These are phyloP conservation scores for Diplosphaera chodatii DNA, from an alignment of 139 green algal species.

Conservation along the genomic window DNA sequence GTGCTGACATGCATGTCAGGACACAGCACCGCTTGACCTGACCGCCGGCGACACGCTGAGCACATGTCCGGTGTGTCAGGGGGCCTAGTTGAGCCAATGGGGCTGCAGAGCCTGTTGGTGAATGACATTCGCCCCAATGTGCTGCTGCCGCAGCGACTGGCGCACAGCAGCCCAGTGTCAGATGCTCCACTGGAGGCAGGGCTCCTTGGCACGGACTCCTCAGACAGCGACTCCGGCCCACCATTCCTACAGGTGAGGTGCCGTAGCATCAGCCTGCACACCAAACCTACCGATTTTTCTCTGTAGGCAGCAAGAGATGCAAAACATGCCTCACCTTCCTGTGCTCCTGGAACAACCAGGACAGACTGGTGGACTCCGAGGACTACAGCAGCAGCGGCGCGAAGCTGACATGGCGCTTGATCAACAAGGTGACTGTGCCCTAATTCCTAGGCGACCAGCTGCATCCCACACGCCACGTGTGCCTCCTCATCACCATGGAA, in stretches of 20 bases:
- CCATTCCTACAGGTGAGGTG: background rate
- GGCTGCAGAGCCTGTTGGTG: background rate
- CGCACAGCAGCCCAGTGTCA: background rate
- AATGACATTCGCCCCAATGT: background rate
- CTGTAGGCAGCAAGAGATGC: no score
- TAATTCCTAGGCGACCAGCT: no score
- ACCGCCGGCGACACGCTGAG: background rate
- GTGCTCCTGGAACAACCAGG: background rate
- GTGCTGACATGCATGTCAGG: no score
- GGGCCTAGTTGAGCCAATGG: background rate
- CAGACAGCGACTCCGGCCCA: background rate
- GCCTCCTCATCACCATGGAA: no score
- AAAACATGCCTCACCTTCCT: no score
- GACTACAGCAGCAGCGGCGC: slow-evolving; percentile 1
- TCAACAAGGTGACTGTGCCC: background rate
- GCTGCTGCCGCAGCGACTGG: background rate
- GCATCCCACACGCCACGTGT: no score
- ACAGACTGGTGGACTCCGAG: background rate
- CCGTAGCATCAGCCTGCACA: no score
- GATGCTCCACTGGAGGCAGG: background rate
- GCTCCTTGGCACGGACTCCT: background rate
- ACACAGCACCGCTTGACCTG: no score
- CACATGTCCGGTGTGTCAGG: background rate
- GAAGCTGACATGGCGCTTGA: background rate
- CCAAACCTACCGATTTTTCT: no score